phyloP scores from a whole-genome alignment of 805 yeast species.

The Lachancea thermotolerans region DNA sequence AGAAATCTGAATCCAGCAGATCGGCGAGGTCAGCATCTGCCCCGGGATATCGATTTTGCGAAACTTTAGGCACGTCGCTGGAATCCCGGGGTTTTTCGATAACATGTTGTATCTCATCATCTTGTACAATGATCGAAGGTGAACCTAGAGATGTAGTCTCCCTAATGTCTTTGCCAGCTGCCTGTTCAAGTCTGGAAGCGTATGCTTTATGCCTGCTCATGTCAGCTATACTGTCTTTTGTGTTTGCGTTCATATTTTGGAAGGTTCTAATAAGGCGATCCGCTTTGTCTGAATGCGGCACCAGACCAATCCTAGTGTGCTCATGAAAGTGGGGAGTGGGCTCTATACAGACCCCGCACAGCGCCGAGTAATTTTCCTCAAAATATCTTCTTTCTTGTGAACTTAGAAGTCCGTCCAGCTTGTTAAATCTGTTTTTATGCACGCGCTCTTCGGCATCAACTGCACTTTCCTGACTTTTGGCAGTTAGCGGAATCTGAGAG shows the following conservation, averaged over 20 bases:
- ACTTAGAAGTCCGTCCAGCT: slow-evolving; percentile 14
- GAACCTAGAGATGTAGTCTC: no score
- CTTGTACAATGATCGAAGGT: neutral
- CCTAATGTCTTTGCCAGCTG: neutral
- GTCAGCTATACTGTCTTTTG: slow-evolving; percentile 17
- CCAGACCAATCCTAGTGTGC: slow-evolving; percentile 6
- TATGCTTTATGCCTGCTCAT: slow-evolving; percentile 21
- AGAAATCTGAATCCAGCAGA: slow-evolving; percentile 9
- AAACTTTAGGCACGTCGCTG: neutral
- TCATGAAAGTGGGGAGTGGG: slow-evolving; percentile 18
- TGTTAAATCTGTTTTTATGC: slow-evolving; percentile 2
- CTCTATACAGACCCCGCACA: slow-evolving; percentile 19
- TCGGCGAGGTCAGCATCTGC: slow-evolving; percentile 7
- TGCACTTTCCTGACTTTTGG: slow-evolving; percentile 1
- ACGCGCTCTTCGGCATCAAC: neutral
- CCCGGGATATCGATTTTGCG: neutral
- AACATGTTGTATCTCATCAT: neutral
- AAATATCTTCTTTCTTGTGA: slow-evolving; percentile 19
- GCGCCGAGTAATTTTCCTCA: slow-evolving; percentile 17
- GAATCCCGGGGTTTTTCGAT: neutral
- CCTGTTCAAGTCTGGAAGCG: neutral
- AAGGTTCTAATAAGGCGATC: slow-evolving; percentile 12
- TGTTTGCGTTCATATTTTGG: slow-evolving; percentile 10
- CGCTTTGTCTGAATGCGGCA: slow-evolving; percentile 19
- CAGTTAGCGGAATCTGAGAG: neutral